A percentile compares a stretch with the other conserved stretches of the same genome.
Evolutionary conservation across 1,139 yeast genomes (phyloP).

Genomic region (Entelexis sorbosivorans): DNA sequence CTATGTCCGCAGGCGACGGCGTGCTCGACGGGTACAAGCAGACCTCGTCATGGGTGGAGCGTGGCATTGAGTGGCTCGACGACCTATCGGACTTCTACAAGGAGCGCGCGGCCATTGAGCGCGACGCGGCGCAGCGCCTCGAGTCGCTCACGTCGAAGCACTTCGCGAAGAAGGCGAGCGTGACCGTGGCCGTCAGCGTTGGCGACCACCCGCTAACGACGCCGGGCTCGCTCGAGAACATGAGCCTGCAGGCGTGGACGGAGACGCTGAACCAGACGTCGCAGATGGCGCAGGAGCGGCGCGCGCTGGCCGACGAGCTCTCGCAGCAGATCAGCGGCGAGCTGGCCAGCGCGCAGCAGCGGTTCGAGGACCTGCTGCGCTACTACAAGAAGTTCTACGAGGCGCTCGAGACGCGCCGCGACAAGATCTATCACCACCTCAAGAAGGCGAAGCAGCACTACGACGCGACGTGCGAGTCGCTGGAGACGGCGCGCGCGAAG

Average conservation of each 20-base stretch:
- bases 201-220: slow-evolving; percentile 87
- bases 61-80: slow-evolving; percentile 61
- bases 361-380: slow-evolving; percentile 45
- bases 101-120: slow-evolving; percentile 71
- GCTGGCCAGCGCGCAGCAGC: slow-evolving; percentile 43
- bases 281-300: slow-evolving; percentile 58
- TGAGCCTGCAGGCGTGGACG: slow-evolving; percentile 90
- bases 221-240: slow-evolving; percentile 89
- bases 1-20: slow-evolving; percentile 31
- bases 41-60: slow-evolving; percentile 64
- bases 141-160: slow-evolving; percentile 55
- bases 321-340: slow-evolving; percentile 53
- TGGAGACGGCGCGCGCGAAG: slow-evolving; percentile 73
- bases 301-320: slow-evolving; percentile 51
- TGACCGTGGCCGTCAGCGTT: slow-evolving; percentile 60
- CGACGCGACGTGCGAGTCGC: slow-evolving; percentile 65
- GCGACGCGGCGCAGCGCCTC: slow-evolving; percentile 65
- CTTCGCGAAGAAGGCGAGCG: slow-evolving; percentile 64
- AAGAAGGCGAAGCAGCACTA: slow-evolving; percentile 62
- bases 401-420: slow-evolving; percentile 48
- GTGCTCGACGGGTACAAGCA: slow-evolving; percentile 61
- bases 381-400: slow-evolving; percentile 52
- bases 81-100: slow-evolving; percentile 77
- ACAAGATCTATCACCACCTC: slow-evolving; percentile 52
- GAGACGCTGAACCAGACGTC: slow-evolving; percentile 82